These are phyloP conservation scores for Russula lepida DNA, from an alignment of 768 basidiomycete species.

Conservation along the genomic window DNA sequence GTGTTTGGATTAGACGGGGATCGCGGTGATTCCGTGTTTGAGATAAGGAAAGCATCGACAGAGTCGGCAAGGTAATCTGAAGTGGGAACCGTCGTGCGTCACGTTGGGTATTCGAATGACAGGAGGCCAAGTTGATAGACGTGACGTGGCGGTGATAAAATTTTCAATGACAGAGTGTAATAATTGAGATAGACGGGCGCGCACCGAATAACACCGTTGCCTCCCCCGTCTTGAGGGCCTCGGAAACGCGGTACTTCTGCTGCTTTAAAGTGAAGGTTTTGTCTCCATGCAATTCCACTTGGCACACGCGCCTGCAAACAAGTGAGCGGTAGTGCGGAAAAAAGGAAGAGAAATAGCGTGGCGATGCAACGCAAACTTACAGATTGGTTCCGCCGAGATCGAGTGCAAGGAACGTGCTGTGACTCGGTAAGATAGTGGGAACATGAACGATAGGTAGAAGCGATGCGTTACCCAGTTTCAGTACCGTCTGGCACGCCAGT, in stretches of 20 bases:
- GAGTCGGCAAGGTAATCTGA: slow-evolving; percentile 96
- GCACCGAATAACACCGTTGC: slow-evolving; percentile 81
- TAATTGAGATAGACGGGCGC: slow-evolving; percentile 9
- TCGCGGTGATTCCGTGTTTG: slow-evolving; percentile 24
- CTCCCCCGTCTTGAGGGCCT: slow-evolving; percentile 87
- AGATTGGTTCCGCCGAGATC: slow-evolving; percentile 98
- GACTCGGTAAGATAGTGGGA: not conserved
- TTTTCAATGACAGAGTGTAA: too few relatives aligned
- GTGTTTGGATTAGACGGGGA: slow-evolving; percentile 20
- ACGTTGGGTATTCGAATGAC: not conserved
- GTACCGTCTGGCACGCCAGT: slow-evolving; percentile 91
- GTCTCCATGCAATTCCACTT: slow-evolving; percentile 85
- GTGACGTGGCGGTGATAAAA: not conserved
- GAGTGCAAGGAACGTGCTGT: slow-evolving; percentile 88
- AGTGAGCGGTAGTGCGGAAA: slow-evolving; percentile 11
- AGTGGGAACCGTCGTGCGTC: not conserved
- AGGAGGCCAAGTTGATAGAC: not conserved
- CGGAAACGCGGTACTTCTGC: slow-evolving; percentile 96
- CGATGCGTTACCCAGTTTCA: slow-evolving; percentile 69
- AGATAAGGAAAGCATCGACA: slow-evolving; percentile 89
- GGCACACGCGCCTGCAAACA: slow-evolving; percentile 77
- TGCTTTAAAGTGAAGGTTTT: slow-evolving; percentile 84
- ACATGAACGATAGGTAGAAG: not conserved
- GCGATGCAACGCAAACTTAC: slow-evolving; percentile 38
- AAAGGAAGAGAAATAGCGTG: not conserved